Conservation (phyloP, 192 early-diverging fungal species). For the Geranomyces michiganensis region DNA sequence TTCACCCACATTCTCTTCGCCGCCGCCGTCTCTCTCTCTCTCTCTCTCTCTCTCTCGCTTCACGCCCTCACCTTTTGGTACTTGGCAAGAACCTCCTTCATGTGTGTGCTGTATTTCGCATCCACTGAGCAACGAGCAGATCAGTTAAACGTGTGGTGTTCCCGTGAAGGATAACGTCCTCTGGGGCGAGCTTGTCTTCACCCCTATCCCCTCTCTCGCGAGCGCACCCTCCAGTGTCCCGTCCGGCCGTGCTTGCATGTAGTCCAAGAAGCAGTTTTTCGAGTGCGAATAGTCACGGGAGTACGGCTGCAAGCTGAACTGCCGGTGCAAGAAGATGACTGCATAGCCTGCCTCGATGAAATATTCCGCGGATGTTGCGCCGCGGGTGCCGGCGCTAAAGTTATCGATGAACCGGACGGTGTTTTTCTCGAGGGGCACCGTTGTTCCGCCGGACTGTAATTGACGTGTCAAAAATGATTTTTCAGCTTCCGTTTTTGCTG, state of each 20-base stretch:
- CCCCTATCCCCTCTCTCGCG: too few species aligned
- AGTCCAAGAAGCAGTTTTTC: conserved; percentile 78
- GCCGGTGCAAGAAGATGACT: conserved; percentile 94
- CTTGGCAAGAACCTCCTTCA: conserved; percentile 63
- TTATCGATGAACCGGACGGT: conserved; percentile 99
- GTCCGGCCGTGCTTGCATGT: conserved; percentile 65
- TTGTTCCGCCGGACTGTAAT: conserved; percentile 82
- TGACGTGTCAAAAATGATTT: not conserved
- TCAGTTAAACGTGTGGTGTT: not conserved
- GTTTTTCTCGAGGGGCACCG: conserved; percentile 90
- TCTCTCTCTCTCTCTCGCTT: not conserved
- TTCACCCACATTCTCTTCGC: conserved; percentile 5
- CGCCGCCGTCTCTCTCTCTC: conserved; percentile 45
- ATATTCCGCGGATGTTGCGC: conserved; percentile 92
- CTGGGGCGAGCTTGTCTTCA: too few species aligned
- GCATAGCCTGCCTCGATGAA: conserved; percentile 88
- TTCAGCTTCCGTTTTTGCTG: not conserved
- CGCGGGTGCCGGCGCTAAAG: conserved; percentile 94
- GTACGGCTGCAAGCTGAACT: conserved; percentile 91
- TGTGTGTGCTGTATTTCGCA: conserved; percentile 63
- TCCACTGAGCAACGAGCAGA: conserved; percentile 18
- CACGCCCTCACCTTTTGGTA: conserved; percentile 64
- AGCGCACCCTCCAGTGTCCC: conserved; percentile 62
- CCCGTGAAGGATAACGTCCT: too few species aligned
- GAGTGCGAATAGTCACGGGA: conserved; percentile 87